These are phyloP conservation scores for Phanerodontia chrysosporium DNA, from an alignment of 768 basidiomycete species.

Conservation along the genomic window DNA sequence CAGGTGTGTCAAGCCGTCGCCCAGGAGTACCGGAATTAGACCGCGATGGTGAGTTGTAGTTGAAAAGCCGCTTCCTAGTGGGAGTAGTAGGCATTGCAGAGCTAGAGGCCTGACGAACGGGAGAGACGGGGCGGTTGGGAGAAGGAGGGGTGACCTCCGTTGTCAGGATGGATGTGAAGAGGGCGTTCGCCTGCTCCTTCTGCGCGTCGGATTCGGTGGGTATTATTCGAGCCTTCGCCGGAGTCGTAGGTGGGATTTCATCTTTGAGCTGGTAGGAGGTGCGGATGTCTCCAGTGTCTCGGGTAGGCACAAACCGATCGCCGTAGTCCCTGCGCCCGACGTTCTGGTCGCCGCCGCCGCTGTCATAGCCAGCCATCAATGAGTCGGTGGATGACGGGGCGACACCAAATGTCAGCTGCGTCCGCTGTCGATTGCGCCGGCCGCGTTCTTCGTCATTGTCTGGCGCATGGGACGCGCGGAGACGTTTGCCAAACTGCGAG, in stretches of 20 bases:
- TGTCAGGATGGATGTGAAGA: conserved; percentile 74
- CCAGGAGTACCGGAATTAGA: conserved; percentile 51
- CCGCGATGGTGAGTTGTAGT: conserved; percentile 57
- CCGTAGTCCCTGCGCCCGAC: conserved; percentile 34
- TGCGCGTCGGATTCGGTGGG: conserved; percentile 42
- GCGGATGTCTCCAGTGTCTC: conserved; percentile 56
- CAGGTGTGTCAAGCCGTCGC: conserved; percentile 73
- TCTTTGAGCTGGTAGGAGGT: conserved; percentile 60
- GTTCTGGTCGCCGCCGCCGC: conserved; percentile 40
- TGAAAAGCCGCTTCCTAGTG: conserved; percentile 57
- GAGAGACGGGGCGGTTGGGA: conserved; percentile 59
- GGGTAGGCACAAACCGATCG: conserved; percentile 61
- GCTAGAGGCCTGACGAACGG: conserved; percentile 28
- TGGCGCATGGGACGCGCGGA: conserved; percentile 61
- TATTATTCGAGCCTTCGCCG: conserved; percentile 37
- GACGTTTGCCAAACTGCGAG: conserved; percentile 78
- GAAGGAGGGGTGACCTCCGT: conserved; percentile 74
- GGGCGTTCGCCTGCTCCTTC: conserved; percentile 77
- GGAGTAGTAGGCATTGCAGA: conserved; percentile 37
- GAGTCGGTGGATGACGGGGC: conserved; percentile 50
- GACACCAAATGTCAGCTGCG: conserved; percentile 51
- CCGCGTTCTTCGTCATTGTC: conserved; percentile 55
- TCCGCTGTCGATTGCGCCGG: conserved; percentile 46
- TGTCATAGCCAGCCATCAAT: conserved; percentile 50
- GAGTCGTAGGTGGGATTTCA: conserved; percentile 34